Conservation (phyloP, 2,329 filamentous ascomycete genomes). For the Fusarium sp. region DNA sequence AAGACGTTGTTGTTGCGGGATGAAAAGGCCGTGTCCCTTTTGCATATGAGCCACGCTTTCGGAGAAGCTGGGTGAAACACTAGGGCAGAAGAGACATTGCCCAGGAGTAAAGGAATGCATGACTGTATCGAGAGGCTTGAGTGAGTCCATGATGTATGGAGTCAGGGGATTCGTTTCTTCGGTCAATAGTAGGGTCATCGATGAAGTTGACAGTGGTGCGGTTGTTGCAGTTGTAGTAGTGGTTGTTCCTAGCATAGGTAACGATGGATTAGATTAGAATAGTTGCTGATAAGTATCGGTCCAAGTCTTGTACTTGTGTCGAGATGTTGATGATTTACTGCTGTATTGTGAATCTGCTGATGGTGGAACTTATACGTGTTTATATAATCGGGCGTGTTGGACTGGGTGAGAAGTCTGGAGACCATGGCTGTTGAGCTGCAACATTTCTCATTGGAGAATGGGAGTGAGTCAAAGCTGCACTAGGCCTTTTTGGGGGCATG, state of each 20-base stretch:
- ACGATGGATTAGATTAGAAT: background rate
- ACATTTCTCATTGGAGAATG: background rate
- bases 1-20: constrained; percentile 8
- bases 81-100: constrained; percentile 12
- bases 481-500: constrained; percentile 1
- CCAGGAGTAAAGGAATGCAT: background rate
- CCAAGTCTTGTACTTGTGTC: background rate
- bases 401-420: background rate
- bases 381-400: background rate
- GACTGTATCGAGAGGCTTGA: background rate
- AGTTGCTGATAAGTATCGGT: accelerated
- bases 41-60: constrained; percentile 21
- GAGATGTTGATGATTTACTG: accelerated
- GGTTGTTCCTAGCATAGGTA: constrained; percentile 22
- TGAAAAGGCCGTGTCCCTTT: constrained; percentile 6
- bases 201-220: background rate
- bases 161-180: background rate
- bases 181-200: background rate
- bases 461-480: constrained; percentile 1
- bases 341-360: background rate
- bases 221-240: constrained; percentile 5
- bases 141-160: background rate
- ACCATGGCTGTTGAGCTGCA: background rate
- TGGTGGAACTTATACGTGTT: background rate
- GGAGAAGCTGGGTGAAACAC: background rate